Percentiles rank a stretch among this genome's conserved stretches.
These are phyloP conservation scores for Leccinum truebloodii DNA, from an alignment of 768 basidiomycete genomes.

Conservation along the genomic window DNA sequence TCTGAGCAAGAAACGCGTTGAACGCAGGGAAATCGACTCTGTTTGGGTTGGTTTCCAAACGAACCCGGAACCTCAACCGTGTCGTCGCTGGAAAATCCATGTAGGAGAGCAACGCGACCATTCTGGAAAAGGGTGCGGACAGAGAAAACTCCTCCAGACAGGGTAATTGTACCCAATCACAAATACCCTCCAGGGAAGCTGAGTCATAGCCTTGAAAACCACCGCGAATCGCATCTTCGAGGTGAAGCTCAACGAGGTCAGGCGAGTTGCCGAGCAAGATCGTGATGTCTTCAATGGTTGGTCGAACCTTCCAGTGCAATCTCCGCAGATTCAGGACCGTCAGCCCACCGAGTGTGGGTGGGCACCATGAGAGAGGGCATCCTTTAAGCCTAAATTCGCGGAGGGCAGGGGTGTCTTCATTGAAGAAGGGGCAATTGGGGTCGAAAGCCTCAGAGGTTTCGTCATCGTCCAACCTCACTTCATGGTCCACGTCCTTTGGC, in stretches of 20 bases:
- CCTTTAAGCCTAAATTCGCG: background rate
- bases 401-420: background rate
- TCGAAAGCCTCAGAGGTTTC: background rate
- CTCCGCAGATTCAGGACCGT: background rate
- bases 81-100: background rate
- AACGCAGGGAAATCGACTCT: background rate
- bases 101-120: background rate
- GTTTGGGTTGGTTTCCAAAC: background rate
- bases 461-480: background rate
- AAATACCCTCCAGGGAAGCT: background rate
- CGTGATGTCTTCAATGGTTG: background rate
- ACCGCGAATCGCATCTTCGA: background rate
- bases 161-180: constrained; percentile 1
- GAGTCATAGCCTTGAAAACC: background rate
- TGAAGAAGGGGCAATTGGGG: background rate
- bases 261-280: background rate
- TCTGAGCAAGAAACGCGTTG: background rate
- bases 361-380: background rate
- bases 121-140: background rate
- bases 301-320: background rate
- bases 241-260: background rate
- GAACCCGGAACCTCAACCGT: background rate
- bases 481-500: background rate
- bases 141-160: background rate
- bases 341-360: constrained; percentile 1